Base-by-base conservation (phyloP, 495 filamentous ascomycete species). In the Bryoglossum gracile region DNA sequence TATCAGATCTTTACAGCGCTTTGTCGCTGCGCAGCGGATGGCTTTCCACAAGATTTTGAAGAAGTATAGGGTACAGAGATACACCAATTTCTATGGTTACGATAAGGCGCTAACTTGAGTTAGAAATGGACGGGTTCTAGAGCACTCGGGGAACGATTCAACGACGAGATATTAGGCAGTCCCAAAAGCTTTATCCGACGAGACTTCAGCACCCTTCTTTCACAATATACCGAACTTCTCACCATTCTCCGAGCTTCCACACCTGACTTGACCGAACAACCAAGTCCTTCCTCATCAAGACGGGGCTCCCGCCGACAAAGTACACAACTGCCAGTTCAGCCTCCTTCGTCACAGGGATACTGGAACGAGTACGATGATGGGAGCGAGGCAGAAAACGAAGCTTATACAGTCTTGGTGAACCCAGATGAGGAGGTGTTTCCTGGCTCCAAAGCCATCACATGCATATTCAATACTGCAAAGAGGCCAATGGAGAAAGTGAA, bases 11-110 rank as follows among this genome's bases (percentile, higher is more conserved):
- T 63, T 88, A 10, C 68, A 73, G 23, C 75, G 82, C 40, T 88
- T 84, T 47, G 72, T 78, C 18, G 64, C 68, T 40, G 78, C 79
- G 14, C 84, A 88, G 60, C 65, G 76, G 9, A 70, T 75, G 17
- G 84, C 77, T 2, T 85, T 88, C 55, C 71, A 69, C 50, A 88
- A 88, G 64, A 76, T 88, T 4, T 66, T 86, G 46, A 88, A 88
- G 62, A 88, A 88, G 60, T 87, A 88, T 66, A 68, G 67, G 63
- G 67, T 58, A 48, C 32, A 45, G 3, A 24, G 41, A 37, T 16
- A 8, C 17, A 17, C 8, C 19, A 3, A 8, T 26, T 5, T 11
- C 2, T 14, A 8, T 30, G 35, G 23, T 45, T 22, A 49, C 4
- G 34, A 41, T 11, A 21, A 21, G 30, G 14, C 25, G 49, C 50